phyloP scores from a whole-genome alignment of 2,329 filamentous ascomycete genomes.

The Cladorrhinum sp. region DNA sequence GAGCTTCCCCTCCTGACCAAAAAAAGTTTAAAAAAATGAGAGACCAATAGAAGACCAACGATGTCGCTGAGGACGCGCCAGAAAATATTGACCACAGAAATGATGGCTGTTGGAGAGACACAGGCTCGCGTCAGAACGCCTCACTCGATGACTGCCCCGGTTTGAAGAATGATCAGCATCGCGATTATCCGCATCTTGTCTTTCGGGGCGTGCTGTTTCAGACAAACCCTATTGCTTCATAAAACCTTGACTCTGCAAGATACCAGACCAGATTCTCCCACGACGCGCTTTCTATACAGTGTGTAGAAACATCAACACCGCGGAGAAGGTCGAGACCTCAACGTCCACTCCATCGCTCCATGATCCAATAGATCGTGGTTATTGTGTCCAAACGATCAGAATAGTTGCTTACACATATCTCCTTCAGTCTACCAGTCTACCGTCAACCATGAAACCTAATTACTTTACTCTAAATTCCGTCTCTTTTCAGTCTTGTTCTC shows the following conservation, averaged over 20 bases:
- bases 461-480: background rate
- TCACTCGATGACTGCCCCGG: background rate
- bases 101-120: background rate
- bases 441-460: background rate
- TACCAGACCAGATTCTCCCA: background rate
- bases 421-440: background rate
- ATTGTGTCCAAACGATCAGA: background rate
- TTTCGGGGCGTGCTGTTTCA: background rate
- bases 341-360: no score
- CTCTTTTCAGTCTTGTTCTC: background rate
- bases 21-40: background rate
- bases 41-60: conserved; percentile 4
- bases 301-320: background rate
- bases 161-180: conserved; percentile 8
- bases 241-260: background rate
- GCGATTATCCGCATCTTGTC: conserved; percentile 1
- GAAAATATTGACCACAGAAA: background rate
- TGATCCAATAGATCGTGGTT: background rate
- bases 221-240: conserved; percentile 3
- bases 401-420: background rate
- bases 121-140: background rate
- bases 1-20: conserved; percentile 4
- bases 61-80: conserved; percentile 3
- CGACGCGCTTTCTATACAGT: background rate
- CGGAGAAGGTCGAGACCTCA: background rate